phyloP scores from a whole-genome alignment of 225 moss, liverwort and hornwort genomes.

The Pseudoscleropodium purum region DNA sequence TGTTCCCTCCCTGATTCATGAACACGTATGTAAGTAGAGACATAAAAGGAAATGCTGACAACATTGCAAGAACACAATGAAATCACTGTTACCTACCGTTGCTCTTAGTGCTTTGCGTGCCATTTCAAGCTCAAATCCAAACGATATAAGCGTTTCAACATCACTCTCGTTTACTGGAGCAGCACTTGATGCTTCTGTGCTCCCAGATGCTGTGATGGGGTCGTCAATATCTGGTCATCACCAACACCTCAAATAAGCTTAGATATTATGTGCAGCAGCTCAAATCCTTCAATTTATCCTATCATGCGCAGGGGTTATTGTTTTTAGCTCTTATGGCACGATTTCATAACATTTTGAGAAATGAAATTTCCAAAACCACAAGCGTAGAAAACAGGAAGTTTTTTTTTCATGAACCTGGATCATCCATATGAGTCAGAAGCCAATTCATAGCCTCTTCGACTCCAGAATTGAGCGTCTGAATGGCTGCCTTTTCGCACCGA shows the following conservation, averaged over 20 bases:
- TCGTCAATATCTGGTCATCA: slow-evolving; percentile 69
- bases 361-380: background rate
- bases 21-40: background rate
- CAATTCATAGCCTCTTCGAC: slow-evolving; percentile 99
- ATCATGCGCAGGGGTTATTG: background rate
- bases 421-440: slow-evolving; percentile 89
- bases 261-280: background rate
- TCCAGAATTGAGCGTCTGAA: slow-evolving; percentile 72
- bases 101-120: slow-evolving; percentile 76
- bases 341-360: background rate
- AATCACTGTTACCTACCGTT: slow-evolving; percentile 31
- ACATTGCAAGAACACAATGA: background rate
- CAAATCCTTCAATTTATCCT: background rate
- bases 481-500: slow-evolving; percentile 88
- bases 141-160: slow-evolving; percentile 64
- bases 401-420: slow-evolving; percentile 65
- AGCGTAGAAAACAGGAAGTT: background rate
- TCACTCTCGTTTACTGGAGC: slow-evolving; percentile 49
- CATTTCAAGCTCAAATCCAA: slow-evolving; percentile 73
- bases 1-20: slow-evolving; percentile 69
- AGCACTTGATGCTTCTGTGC: slow-evolving; percentile 13
- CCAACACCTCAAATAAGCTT: background rate
- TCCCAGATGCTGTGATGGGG: slow-evolving; percentile 27
- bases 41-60: background rate
- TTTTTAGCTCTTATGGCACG: background rate